Evolutionary conservation across 371 early-diverging fungal species (phyloP), one percentile per base, ranked within the genome.

Genomic region (Saksenaea vasiformis): DNA sequence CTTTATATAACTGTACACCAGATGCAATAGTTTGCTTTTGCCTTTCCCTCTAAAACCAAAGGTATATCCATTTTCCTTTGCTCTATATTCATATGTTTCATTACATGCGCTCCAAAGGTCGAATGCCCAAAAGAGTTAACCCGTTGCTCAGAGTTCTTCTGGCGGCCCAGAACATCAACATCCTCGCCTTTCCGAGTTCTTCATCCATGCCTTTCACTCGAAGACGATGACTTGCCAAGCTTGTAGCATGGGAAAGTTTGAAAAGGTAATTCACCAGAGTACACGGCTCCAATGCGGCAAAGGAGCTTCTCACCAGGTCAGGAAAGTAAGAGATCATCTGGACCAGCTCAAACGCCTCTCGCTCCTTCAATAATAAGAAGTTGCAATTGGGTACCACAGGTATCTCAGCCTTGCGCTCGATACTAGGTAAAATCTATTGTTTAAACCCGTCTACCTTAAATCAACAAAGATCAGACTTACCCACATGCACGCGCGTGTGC

Each of bases 401-500:
- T 14, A 64, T 62, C 27, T 69, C 62, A 22, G 70, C 60, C 24
- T 75, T 74, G 36, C 77, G 75, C 22, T 81, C 77, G 63, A 81
- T 81, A 2, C 82, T 81, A 77, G 13, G 15, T 17, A 15, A 26
- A 38, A 57, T 57, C 8, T 56, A 57, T 22, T 31, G 35, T 57
- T 35, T 13, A 19, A 14, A 31, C 14, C 17, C 9, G 15, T 39
- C 15, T 22, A 4, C 15, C 17, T n/a, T 19, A 22, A 19, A 13
- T 19, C 19, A 39, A 11, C 22, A 36, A 36, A 38, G 19, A 57
- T 19, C 27, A 26, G 9, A 22, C 75, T 67, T 72, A 83, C 81
- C 87, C 84, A 74, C 94, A 93, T 4, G 94, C 84, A 38, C 96
- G 90, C 11, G 97, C 92, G 78, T 97, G 93, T 14, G 97, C 93